phyloP scores from a whole-genome alignment of 768 basidiomycete genomes.

The Tremella fuciformis region DNA sequence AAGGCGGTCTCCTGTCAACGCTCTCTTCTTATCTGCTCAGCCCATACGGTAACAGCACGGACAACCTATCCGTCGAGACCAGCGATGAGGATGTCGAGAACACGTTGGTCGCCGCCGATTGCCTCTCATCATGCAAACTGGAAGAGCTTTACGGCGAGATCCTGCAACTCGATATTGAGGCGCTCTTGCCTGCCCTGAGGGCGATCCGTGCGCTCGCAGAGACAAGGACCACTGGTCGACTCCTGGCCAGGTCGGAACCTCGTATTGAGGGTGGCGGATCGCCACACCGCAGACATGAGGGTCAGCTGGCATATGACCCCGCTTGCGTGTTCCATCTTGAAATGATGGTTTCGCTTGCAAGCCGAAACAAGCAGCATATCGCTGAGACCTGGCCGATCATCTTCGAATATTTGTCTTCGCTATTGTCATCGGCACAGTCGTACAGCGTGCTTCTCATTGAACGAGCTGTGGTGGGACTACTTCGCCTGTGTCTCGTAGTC shows the following conservation, averaged over 20 bases:
- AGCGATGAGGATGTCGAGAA: slow-evolving; percentile 87
- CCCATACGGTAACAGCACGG: slow-evolving; percentile 74
- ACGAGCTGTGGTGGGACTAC: slow-evolving; percentile 81
- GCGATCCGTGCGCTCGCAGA: slow-evolving; percentile 88
- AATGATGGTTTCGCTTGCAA: slow-evolving; percentile 85
- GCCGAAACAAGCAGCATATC: slow-evolving; percentile 70
- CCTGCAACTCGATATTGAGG: slow-evolving; percentile 75
- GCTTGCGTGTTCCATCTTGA: slow-evolving; percentile 92
- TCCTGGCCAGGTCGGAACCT: slow-evolving; percentile 26
- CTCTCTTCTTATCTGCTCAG: slow-evolving; percentile 95
- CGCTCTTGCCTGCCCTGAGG: slow-evolving; percentile 76
- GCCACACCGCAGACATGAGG: slow-evolving; percentile 28
- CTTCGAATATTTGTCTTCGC: slow-evolving; percentile 83
- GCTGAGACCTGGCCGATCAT: slow-evolving; percentile 92
- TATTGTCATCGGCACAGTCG: slow-evolving; percentile 70
- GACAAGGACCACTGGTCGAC: slow-evolving; percentile 71
- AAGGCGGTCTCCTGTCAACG: slow-evolving; percentile 89
- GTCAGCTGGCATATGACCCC: slow-evolving; percentile 84
- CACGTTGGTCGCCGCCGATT: slow-evolving; percentile 91
- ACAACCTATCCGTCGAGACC: slow-evolving; percentile 78
- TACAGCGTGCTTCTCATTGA: slow-evolving; percentile 92
- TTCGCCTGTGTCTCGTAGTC: slow-evolving; percentile 77
- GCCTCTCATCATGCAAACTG: slow-evolving; percentile 84
- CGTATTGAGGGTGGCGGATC: slow-evolving; percentile 30
- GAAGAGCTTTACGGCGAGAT: slow-evolving; percentile 94